Evolutionary conservation across 2,329 filamentous ascomycete genomes (phyloP), one percentile per base, ranked within the genome.

Genomic region (Fusarium chuoi): DNA sequence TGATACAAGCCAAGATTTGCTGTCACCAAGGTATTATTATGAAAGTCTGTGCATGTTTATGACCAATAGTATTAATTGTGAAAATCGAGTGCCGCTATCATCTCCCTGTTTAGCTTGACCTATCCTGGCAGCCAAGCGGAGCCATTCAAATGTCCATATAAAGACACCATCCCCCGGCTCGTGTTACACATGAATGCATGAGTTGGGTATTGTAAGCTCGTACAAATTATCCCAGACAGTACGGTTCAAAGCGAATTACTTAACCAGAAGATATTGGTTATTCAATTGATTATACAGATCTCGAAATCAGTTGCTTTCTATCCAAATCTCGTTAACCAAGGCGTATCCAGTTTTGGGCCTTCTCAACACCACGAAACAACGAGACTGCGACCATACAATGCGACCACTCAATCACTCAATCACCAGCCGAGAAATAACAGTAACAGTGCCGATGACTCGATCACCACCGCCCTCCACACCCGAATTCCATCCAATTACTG

Each of bases 121-220:
- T 70, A 55, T 66, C 44, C 46, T 52, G 41, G 65, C 30, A 41
- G 41, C 38, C 26, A 42, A 57, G 73, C 68, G 68, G 73, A 74
- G 68, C 56, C 65, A 35, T 26, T 8, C 56, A 17, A 49, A 56
- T 48, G 46, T 41, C 60, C 65, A 73, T 71, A 76, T 77, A 77
- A 76, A 75, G 59, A 33, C 65, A 52, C 39, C 42, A n/a, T 46
- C 46, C 73, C 62, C 71, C 51, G 30, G 33, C 33, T 15, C 56
- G 59, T 56, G 63, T 69, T 51, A 72, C 68, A 62, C 63, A 38
- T 35, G 36, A n/a, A 18, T 49, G 33, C 30, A 38, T 28, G 24
- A 35, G 45, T 59, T 30, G 33, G 54, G 22, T 14, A 33, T 33
- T 18, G 49, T 20, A 51, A 54, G 22, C 42, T 63, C 45, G n/a